Evolutionary conservation across 768 basidiomycete species (phyloP).

Genomic region (Russula griseocarnosa): DNA sequence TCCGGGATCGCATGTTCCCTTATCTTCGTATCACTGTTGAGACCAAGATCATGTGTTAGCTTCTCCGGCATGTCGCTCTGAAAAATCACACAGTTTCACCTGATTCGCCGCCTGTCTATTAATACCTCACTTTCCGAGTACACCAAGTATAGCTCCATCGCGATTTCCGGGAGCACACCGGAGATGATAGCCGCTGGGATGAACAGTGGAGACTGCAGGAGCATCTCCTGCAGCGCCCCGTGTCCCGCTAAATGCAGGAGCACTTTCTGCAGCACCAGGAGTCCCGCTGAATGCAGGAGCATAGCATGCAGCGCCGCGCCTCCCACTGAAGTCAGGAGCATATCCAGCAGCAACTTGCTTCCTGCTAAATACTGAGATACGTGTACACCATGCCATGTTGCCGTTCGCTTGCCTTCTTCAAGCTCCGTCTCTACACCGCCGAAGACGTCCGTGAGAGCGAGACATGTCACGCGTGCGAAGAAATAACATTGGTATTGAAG

Average conservation of each 20-base stretch:
- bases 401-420: conserved; percentile 13
- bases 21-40: conserved; percentile 26
- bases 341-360: no score
- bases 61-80: background rate
- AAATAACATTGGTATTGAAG: conserved; percentile 28
- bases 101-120: conserved; percentile 24
- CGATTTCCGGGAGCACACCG: conserved; percentile 23
- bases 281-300: no score
- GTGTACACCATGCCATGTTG: conserved; percentile 28
- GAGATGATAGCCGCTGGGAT: conserved; percentile 25
- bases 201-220: conserved; percentile 23
- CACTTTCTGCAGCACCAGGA: no score
- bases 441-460: conserved; percentile 20
- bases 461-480: conserved; percentile 25
- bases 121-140: conserved; percentile 18
- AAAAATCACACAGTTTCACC: conserved; percentile 9
- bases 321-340: no score
- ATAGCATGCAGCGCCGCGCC: no score
- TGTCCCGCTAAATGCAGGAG: no score
- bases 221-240: no score
- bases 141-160: conserved; percentile 25
- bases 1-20: conserved; percentile 14
- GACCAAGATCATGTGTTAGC: background rate
- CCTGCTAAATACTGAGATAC: conserved; percentile 26
- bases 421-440: conserved; percentile 15